phyloP scores from a whole-genome alignment of 257 asterid species.

The Galeopsis tetrahit region DNA sequence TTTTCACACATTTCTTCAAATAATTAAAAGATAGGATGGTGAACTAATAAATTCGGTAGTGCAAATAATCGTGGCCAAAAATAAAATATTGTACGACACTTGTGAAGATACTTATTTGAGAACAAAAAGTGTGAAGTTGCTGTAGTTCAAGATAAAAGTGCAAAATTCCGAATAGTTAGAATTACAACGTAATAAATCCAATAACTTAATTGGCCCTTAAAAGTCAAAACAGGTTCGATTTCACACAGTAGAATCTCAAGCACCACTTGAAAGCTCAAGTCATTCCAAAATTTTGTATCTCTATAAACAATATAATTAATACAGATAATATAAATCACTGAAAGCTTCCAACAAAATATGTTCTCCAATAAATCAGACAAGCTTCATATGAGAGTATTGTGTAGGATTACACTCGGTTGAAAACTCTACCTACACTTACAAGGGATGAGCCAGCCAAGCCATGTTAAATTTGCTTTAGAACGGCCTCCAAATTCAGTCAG shows the following conservation, averaged over 20 bases:
- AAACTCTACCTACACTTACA: not conserved
- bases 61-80: too few relatives aligned
- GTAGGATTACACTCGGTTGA: not conserved
- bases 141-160: not conserved
- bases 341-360: slow-evolving; percentile 6
- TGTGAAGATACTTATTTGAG: too few relatives aligned
- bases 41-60: too few relatives aligned
- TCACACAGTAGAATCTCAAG: not conserved
- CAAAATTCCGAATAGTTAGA: not conserved
- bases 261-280: not conserved
- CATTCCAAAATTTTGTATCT: not conserved
- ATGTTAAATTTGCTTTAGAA: not conserved
- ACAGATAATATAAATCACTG: not conserved
- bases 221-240: not conserved
- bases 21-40: too few relatives aligned
- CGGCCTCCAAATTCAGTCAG: not conserved
- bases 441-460: not conserved
- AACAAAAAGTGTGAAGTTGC: too few relatives aligned
- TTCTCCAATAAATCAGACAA: not conserved
- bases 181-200: not conserved
- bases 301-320: not conserved
- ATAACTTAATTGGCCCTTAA: not conserved
- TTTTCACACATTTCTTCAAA: too few relatives aligned
- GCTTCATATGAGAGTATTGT: not conserved
- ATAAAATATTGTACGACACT: too few relatives aligned